These are phyloP conservation scores for Alternaria sp. DNA, from an alignment of 2,329 filamentous ascomycete genomes.

Conservation along the genomic window DNA sequence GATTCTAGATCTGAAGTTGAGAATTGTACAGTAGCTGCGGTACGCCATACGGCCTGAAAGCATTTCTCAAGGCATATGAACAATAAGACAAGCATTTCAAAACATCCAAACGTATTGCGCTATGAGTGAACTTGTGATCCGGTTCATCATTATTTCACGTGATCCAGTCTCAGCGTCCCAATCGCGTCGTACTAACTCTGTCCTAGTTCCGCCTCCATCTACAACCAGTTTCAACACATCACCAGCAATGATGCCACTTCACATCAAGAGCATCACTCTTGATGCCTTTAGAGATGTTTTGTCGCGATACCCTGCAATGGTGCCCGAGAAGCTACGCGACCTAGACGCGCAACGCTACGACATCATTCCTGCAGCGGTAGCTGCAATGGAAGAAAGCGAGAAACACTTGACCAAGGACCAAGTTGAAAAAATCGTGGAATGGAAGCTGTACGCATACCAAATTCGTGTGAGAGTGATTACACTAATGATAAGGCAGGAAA, in stretches of 20 bases:
- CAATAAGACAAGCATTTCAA: not conserved
- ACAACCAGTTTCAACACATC: slow-evolving; percentile 2
- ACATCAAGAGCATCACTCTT: slow-evolving; percentile 26
- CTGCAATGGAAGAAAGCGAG: slow-evolving; percentile 15
- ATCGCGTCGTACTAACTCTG: slow-evolving; percentile 6
- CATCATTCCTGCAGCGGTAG: slow-evolving; percentile 35
- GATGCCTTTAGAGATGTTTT: slow-evolving; percentile 31
- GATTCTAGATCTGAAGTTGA: not conserved
- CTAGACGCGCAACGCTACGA: slow-evolving; percentile 46
- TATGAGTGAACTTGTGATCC: no score
- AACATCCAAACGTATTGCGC: not conserved
- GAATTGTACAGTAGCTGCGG: not conserved
- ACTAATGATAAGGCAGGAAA: slow-evolving; percentile 42
- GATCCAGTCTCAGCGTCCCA: slow-evolving; percentile 3
- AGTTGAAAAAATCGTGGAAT: slow-evolving; percentile 48
- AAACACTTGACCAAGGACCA: slow-evolving; percentile 38
- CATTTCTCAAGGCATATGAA: not conserved
- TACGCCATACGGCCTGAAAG: not conserved
- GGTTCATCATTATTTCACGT: slow-evolving; percentile 6
- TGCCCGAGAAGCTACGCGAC: slow-evolving; percentile 38
- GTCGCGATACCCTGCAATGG: slow-evolving; percentile 35
- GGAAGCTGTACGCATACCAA: slow-evolving; percentile 46
- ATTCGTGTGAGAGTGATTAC: not conserved
- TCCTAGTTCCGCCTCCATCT: not conserved
- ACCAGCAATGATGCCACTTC: slow-evolving; percentile 14